phyloP scores from a whole-genome alignment of 768 basidiomycete genomes.

The Podaxis pistillaris region DNA sequence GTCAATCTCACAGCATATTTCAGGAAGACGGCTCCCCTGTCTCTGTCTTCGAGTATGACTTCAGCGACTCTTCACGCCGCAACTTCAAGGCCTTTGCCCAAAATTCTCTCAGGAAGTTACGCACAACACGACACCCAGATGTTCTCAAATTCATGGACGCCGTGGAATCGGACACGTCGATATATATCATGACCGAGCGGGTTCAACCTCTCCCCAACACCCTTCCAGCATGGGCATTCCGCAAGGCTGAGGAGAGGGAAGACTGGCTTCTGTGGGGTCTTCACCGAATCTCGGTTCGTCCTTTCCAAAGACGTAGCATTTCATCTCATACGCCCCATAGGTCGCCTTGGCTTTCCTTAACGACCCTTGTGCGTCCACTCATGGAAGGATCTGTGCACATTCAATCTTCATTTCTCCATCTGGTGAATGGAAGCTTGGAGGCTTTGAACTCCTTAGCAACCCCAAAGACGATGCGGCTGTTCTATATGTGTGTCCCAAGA shows the following conservation, averaged over 20 bases:
- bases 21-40: conserved; percentile 82
- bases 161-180: conserved; percentile 81
- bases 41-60: conserved; percentile 92
- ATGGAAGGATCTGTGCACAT: conserved; percentile 72
- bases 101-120: conserved; percentile 87
- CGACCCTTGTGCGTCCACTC: conserved; percentile 75
- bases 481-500: conserved; percentile 64
- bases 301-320: conserved; percentile 1
- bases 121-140: conserved; percentile 93
- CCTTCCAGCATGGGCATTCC: conserved; percentile 61
- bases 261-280: conserved; percentile 96
- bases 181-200: conserved; percentile 95
- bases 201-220: conserved; percentile 71
- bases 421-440: conserved; percentile 96
- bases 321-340: conserved; percentile 34
- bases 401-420: conserved; percentile 90
- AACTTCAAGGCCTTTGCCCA: conserved; percentile 73
- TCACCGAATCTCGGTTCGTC: conserved; percentile 80
- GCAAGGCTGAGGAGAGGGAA: conserved; percentile 63
- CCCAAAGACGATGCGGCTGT: conserved; percentile 76
- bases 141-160: conserved; percentile 94
- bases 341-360: conserved; percentile 91
- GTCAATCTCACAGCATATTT: conserved; percentile 17
- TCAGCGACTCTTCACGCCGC: conserved; percentile 55
- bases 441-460: conserved; percentile 88